Evolutionary conservation across 805 yeast species (phyloP).

Genomic region (Helenozyma rhizophorensis): DNA sequence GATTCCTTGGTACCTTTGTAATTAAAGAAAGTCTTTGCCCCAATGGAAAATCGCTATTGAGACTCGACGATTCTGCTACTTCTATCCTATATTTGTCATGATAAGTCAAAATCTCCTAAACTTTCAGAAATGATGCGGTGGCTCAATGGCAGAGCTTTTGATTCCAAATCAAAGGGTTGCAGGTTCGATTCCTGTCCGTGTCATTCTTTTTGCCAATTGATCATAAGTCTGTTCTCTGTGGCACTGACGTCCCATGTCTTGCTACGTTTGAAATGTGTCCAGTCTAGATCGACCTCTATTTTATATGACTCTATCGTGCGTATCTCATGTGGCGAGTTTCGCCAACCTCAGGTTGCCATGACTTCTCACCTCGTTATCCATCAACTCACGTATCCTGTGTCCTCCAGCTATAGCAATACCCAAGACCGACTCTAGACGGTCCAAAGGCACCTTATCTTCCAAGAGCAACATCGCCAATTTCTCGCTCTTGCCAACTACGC

Average conservation of each 20-base stretch:
- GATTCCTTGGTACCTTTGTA: too few relatives aligned
- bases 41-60: too few relatives aligned
- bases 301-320: too few relatives aligned
- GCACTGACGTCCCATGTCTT: too few relatives aligned
- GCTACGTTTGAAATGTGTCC: too few relatives aligned
- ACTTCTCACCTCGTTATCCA: slow-evolving; percentile 80
- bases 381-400: slow-evolving; percentile 71
- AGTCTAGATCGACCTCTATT: too few relatives aligned
- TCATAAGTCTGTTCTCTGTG: too few relatives aligned
- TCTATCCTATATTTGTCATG: not conserved
- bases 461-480: slow-evolving; percentile 71
- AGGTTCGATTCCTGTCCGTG: slow-evolving; percentile 17
- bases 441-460: slow-evolving; percentile 84
- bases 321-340: slow-evolving; percentile 23
- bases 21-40: too few relatives aligned
- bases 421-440: slow-evolving; percentile 67
- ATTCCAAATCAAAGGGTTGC: slow-evolving; percentile 16
- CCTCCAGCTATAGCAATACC: slow-evolving; percentile 86
- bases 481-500: slow-evolving; percentile 77
- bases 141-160: slow-evolving; percentile 18
- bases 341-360: slow-evolving; percentile 62
- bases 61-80: too few relatives aligned
- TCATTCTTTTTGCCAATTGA: slow-evolving; percentile 10
- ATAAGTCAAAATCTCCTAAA: not conserved
- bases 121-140: slow-evolving; percentile 9